Evolutionary conservation across 164 flowering plant genomes (phyloP).

Genomic region (Tetrastigma voinierianum): DNA sequence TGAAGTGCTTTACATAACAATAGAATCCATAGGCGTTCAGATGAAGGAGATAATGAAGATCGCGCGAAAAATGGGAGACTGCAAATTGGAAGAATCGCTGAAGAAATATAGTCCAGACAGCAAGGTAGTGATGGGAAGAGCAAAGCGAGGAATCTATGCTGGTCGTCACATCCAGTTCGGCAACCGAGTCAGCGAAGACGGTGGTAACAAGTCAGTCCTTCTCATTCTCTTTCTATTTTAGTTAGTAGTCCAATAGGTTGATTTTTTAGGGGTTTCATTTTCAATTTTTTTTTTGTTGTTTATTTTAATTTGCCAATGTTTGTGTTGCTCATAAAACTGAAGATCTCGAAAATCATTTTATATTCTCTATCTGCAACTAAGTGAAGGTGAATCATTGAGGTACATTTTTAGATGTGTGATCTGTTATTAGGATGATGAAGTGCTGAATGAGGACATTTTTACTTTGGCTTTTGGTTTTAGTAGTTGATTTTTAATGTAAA

Average conservation of each 20-base stretch:
- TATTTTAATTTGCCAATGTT: no score
- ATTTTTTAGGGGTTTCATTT: not conserved
- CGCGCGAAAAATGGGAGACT: conserved; percentile 61
- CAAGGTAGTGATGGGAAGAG: conserved; percentile 87
- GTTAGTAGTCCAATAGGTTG: not conserved
- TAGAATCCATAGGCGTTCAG: conserved; percentile 64
- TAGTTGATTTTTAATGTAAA: no score
- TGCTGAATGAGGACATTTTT: no score
- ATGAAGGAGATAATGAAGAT: conserved; percentile 70
- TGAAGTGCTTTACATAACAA: no score
- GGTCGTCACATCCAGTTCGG: conserved; percentile 95
- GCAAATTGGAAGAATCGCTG: conserved; percentile 55
- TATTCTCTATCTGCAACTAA: no score
- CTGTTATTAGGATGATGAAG: no score
- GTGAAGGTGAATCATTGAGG: no score
- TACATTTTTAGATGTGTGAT: no score
- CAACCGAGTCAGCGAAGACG: conserved; percentile 87
- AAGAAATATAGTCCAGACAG: conserved; percentile 54
- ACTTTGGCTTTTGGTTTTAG: no score
- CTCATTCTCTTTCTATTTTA: conserved; percentile 11
- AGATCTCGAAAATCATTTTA: no score
- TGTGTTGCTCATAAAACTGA: no score
- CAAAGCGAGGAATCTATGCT: conserved; percentile 84
- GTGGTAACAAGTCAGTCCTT: conserved; percentile 73
- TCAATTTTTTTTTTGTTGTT: not conserved